A percentile compares a stretch with the other conserved stretches of the same genome.
These are phyloP conservation scores for Limonium bicolor DNA, from an alignment of 148 eudicot species.

Conservation along the genomic window DNA sequence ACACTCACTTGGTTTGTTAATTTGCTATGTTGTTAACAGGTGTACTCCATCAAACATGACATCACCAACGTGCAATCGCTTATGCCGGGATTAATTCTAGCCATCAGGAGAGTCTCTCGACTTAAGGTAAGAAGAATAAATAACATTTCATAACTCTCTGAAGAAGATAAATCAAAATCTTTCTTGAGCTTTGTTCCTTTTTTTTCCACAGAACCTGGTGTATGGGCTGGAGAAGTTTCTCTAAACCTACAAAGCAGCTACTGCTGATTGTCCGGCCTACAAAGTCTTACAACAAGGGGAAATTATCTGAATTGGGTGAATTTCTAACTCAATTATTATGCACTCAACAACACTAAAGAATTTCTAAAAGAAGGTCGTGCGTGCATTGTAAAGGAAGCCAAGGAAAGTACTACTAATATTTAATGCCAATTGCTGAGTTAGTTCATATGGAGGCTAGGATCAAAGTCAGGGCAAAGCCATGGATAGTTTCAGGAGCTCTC, in stretches of 20 bases:
- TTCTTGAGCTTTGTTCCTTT: not conserved
- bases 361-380: no score
- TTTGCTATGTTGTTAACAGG: conserved; percentile 15
- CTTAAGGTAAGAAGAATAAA: conserved; percentile 39
- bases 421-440: no score
- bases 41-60: conserved; percentile 65
- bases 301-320: not conserved
- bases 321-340: no score
- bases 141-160: not conserved
- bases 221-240: conserved; percentile 86
- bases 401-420: no score
- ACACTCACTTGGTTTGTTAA: not conserved
- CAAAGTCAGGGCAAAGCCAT: no score
- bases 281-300: not conserved
- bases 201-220: conserved; percentile 54
- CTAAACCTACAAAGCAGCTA: conserved; percentile 17
- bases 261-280: not conserved
- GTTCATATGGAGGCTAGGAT: no score
- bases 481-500: no score
- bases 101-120: conserved; percentile 86
- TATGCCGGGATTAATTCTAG: conserved; percentile 74
- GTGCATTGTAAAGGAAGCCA: no score
- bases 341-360: no score
- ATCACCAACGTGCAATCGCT: conserved; percentile 66
- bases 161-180: not conserved